Base-by-base conservation (phyloP, 2,329 filamentous ascomycete species). In the Bipolaris victoriae region DNA sequence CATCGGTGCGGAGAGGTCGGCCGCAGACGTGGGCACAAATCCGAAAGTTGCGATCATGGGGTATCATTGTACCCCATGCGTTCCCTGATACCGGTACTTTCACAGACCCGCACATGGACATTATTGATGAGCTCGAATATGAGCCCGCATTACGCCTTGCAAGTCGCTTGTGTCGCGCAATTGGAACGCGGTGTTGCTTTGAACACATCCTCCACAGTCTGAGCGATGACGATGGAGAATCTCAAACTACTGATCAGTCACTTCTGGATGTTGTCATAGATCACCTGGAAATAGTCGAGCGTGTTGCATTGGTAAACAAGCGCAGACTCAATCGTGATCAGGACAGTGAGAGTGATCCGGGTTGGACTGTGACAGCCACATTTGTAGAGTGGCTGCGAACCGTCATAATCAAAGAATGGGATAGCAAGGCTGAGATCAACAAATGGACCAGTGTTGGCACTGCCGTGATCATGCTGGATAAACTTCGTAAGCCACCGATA, bases 391-490 rank as follows among this genome's bases (percentile, higher is more conserved):
- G 89, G 89, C 84, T 89, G 18, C 83, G 90, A 57, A 87, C 88
- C 0, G 83, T 95, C 1, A 84, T 97, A 68, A 77, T 96, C 43
- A 86, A 88, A 53, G 87, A 91, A 60, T 97, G 93, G 93, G 85
- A 94, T 69, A 90, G 91, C 0, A 85, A 85, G 52, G 84, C 90
- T 1, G 84, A 88, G 41, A 84, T 96, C 49, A 81, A 86, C 2
- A 87, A 85, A 52, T 88, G 90, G 67, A 86, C 88, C 29, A 82
- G 89, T 13, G 88, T 92, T 60, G 90, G 91, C 13, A 90, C 91
- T 50, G 91, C 92, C 7, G 78, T 97, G 39, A 86, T 88, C 46
- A 83, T 96, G 29, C 84, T 96, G 45, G 81, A 85, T 29, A 84
- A 87, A 22, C 84, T 96, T 73, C 88, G 91, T 89, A 61, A 61